Conservation (phyloP, 1,139 yeast species). For the Candida sp. region DNA sequence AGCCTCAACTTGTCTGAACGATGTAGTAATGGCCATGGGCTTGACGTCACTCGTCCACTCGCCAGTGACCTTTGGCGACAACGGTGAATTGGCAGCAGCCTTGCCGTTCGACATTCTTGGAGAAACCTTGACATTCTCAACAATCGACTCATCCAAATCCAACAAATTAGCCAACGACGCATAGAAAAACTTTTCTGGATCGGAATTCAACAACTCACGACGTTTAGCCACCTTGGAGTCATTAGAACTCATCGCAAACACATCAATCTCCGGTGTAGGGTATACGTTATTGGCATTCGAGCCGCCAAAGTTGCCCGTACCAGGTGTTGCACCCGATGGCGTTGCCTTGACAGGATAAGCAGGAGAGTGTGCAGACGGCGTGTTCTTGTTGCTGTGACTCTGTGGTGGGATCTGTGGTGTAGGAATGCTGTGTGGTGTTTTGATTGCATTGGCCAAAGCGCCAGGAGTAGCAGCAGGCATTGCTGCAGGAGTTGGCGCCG, state of each 20-base stretch:
- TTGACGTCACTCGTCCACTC: constrained; percentile 53
- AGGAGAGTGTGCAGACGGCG: constrained; percentile 47
- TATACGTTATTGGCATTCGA: constrained; percentile 10
- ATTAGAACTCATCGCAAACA: constrained; percentile 29
- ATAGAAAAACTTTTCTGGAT: constrained; percentile 55
- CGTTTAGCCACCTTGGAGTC: constrained; percentile 46
- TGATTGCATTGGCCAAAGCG: constrained; percentile 41
- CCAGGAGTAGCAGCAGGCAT: constrained; percentile 46
- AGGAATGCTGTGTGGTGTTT: constrained; percentile 49
- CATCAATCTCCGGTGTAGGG: constrained; percentile 29
- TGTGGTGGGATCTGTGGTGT: constrained; percentile 45
- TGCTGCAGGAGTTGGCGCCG: constrained; percentile 15
- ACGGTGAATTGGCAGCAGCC: constrained; percentile 28
- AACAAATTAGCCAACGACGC: constrained; percentile 56
- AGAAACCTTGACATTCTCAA: constrained; percentile 21
- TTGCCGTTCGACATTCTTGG: constrained; percentile 9
- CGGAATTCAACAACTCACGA: constrained; percentile 47
- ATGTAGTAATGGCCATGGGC: constrained; percentile 48
- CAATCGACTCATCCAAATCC: constrained; percentile 46
- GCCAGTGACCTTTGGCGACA: constrained; percentile 30
- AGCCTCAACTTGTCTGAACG: constrained; percentile 48
- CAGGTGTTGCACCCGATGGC: constrained; percentile 8
- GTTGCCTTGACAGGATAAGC: constrained; percentile 20
- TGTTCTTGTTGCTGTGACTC: constrained; percentile 43
- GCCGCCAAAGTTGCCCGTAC: constrained; percentile 11